Conservation (phyloP, 352 stramenopile species). For the Pythium oligandrum region DNA sequence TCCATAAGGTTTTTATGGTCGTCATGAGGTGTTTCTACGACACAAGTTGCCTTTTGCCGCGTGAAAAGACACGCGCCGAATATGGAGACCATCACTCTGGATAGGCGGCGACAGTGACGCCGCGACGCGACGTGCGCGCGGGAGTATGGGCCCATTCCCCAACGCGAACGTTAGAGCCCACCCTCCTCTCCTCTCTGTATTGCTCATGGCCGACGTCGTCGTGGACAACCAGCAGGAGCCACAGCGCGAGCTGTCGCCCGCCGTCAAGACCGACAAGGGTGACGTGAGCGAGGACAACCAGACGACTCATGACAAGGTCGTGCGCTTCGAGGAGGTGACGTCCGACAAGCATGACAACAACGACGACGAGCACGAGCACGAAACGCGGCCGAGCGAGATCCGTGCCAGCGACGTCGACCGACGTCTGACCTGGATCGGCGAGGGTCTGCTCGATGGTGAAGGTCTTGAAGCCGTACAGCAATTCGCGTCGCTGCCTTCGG, state of each 20-base stretch:
- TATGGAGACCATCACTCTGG: too few relatives aligned
- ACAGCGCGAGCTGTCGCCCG: not conserved
- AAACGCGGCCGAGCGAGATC: slow-evolving; percentile 19
- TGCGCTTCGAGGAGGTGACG: not conserved
- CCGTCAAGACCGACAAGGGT: not conserved
- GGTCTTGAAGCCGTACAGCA: slow-evolving; percentile 49
- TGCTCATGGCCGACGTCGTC: slow-evolving; percentile 14
- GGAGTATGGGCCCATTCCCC: slow-evolving; percentile 3
- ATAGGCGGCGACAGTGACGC: too few relatives aligned
- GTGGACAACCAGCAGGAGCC: slow-evolving; percentile 6
- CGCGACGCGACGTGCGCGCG: too few relatives aligned
- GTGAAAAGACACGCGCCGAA: too few relatives aligned
- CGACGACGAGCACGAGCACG: slow-evolving; percentile 1
- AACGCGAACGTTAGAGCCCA: slow-evolving; percentile 5
- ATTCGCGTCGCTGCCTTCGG: slow-evolving; percentile 27
- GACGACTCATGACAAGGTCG: too few relatives aligned
- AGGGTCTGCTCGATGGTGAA: slow-evolving; percentile 50
- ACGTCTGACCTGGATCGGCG: slow-evolving; percentile 63
- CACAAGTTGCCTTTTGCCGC: too few relatives aligned
- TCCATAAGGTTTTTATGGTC: too few relatives aligned
- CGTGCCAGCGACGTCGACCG: slow-evolving; percentile 25
- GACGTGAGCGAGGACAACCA: slow-evolving; percentile 1
- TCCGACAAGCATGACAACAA: slow-evolving; percentile 11
- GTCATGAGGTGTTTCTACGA: too few relatives aligned
- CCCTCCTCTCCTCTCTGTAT: not conserved